Conservation (phyloP, 176 grass and related monocot genomes). For the Poa annua region DNA sequence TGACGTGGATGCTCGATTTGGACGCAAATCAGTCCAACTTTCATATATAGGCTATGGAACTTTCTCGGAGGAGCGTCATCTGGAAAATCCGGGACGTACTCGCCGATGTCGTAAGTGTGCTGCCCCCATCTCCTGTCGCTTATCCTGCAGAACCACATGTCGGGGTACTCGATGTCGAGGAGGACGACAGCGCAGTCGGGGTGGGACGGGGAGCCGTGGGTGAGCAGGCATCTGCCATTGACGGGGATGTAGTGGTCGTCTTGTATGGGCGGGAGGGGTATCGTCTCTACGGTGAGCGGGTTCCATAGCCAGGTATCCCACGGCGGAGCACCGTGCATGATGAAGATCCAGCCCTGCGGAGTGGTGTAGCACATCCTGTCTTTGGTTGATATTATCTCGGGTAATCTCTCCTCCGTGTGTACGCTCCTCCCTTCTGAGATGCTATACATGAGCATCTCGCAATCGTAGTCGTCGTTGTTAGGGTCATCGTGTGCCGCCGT, state of each 20-base stretch:
- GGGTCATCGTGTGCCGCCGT: neutral
- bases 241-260: neutral
- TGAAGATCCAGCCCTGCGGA: conserved; percentile 3
- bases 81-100: neutral
- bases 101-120: neutral
- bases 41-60: too few species aligned
- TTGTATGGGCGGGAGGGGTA: neutral
- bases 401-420: neutral
- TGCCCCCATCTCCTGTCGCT: neutral
- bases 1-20: too few species aligned
- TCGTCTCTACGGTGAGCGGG: neutral
- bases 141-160: conserved; percentile 25
- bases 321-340: neutral
- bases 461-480: neutral
- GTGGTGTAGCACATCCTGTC: conserved; percentile 11
- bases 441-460: conserved; percentile 7
- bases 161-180: neutral
- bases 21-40: too few species aligned
- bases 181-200: conserved; percentile 20
- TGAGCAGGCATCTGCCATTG: neutral
- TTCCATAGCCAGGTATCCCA: neutral
- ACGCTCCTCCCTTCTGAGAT: neutral
- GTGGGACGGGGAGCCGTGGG: neutral
- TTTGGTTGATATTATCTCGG: conserved; percentile 4
- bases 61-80: neutral